Base-by-base conservation (phyloP, 805 yeast species). In the Wickerhamiella galacta region DNA sequence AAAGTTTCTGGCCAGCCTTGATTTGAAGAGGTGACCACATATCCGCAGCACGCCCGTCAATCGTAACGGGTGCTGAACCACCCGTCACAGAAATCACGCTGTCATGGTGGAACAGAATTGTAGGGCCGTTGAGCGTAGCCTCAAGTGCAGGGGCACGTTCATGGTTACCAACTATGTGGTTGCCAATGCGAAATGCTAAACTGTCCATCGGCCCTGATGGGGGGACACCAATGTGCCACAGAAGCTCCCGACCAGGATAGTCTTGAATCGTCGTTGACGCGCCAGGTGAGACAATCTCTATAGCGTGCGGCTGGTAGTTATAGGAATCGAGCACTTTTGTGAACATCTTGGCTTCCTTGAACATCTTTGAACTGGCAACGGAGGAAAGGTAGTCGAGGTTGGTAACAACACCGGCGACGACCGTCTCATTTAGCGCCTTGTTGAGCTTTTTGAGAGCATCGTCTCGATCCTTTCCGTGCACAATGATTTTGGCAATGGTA, bases 191-290 rank as follows among this genome's bases (percentile, higher is more conserved):
- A 62, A 85, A 85, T 4, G 95, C 74, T 48, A 75, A 85, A 39
- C 74, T 70, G 57, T 87, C 98, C 96, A 87, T 90, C 38, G 96
- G 95, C 29, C 98, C 98, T 25, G 94, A 81, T 6, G 96, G 96
- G 17, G 98, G 98, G 35, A 87, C 96, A 53, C 98, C 98, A 45
- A 78, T 68, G 50, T 78, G 72, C 92, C 92, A 79, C 39, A 66
- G 53, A n/a, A 82, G 76, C 34, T 64, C 63, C 61, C 98, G 75
- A 33, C 93, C 93, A 12, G 93, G 93, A 55, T 74, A 90, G 56
- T 90, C 98, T 60, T 87, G 98, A 31, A 87, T 87, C 3, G 95
- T 80, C 23, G 96, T 87, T 57, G 82, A 82, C 26, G 95, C 87
- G 47, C 98, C 98, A 2, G 96, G 95, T 28, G 71, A 58, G 20